Evolutionary conservation across 352 stramenopile genomes (phyloP).

Genomic region (Phytophthora niederhauseri): DNA sequence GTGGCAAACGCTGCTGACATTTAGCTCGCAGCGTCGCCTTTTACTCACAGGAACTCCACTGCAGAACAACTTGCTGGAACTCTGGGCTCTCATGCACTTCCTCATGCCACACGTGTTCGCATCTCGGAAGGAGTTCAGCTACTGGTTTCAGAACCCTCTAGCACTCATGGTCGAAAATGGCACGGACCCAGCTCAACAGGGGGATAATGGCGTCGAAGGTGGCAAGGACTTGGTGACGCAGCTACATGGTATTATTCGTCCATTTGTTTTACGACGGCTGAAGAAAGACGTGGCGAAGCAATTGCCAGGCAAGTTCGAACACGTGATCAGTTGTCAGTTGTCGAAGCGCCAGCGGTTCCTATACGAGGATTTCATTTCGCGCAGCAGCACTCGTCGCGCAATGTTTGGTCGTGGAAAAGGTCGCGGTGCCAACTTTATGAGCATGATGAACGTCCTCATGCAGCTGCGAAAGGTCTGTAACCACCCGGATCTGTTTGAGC

Average conservation of each 20-base stretch:
- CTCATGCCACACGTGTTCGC: conserved; percentile 98
- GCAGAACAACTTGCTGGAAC: conserved; percentile 98
- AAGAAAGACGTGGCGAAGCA: conserved; percentile 99
- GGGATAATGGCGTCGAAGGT: conserved; percentile 29
- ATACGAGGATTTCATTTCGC: conserved; percentile 99
- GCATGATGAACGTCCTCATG: conserved; percentile 99
- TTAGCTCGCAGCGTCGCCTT: conserved; percentile 94
- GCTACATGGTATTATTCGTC: conserved; percentile 97
- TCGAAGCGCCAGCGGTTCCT: conserved; percentile 96
- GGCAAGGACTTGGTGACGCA: conserved; percentile 86
- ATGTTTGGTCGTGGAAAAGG: conserved; percentile 87
- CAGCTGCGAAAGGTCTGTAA: conserved; percentile 98
- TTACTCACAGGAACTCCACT: conserved; percentile 98
- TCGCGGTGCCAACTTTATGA: conserved; percentile 92
- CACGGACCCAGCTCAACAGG: conserved; percentile 78
- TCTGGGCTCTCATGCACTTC: conserved; percentile 99
- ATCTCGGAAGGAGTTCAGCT: conserved; percentile 95
- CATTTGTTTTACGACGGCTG: conserved; percentile 96
- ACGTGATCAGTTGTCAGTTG: conserved; percentile 95
- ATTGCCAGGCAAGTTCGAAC: conserved; percentile 97
- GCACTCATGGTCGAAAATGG: conserved; percentile 79
- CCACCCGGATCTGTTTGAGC: conserved; percentile 99
- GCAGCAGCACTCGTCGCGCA: conserved; percentile 93
- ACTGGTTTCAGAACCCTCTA: conserved; percentile 98
- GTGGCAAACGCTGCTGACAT: conserved; percentile 98